Base-by-base conservation (phyloP, 345 rosid genomes). In the Physaria fendleri region DNA sequence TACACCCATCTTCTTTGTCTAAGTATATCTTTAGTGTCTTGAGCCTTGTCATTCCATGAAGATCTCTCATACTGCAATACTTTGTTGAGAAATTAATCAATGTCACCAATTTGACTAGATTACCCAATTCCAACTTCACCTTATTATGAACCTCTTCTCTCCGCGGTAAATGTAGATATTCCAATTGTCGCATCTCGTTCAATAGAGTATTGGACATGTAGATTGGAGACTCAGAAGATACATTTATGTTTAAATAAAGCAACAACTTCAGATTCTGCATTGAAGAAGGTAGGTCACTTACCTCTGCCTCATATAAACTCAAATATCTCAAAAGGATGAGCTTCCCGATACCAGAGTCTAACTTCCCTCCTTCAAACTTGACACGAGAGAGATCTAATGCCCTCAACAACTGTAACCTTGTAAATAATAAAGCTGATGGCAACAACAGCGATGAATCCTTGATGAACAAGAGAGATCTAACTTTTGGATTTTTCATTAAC, bases 281-380 rank as follows among this genome's bases (percentile, higher is more conserved):
- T 48, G 75, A 49, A 12, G 54, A 40, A 12, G 69, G 64, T 34
- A 71, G 1, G 9, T 33, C 7, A 11, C 39, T 0, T 12, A 69
- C 21, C 0, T 1, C 0, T 2, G 30, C 34, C 0, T 0, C 0
- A 6, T n/a, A 5, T 29, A 69, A 44, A 12, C 63, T 69, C 64
- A 69, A 17, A 15, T 34, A 62, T 47, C 52, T 55, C 45, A 69
- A 56, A 11, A 67, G 78, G 33, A 74, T 65, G 52, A 81, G 71
- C 10, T 65, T 47, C 4, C 79, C 76, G 16, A 79, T 52, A 4
- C 6, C 70, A 29, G 51, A 35, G 0, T 62, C 64, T 8, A 75
- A 44, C 13, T 44, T 68, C 18, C 71, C 5, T n/a, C 18, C 32
- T 1, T 46, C 6, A 24, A 46, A 23, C 4, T 1, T 0, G 0